Evolutionary conservation across 805 yeast species (phyloP).

Genomic region (Lipomyces japonicus): DNA sequence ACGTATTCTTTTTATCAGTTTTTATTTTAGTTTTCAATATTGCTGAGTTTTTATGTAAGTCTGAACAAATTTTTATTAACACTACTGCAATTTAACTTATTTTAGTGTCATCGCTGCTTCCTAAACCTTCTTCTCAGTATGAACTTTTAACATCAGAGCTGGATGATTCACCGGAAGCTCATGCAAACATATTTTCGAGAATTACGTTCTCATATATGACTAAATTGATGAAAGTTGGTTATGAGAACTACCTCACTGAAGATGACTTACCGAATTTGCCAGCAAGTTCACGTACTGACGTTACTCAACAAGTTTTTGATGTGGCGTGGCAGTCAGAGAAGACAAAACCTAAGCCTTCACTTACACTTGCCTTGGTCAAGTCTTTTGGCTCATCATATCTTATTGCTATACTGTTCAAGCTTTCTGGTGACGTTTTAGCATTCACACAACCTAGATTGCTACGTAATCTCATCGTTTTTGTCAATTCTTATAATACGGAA

Average conservation of each 20-base stretch:
- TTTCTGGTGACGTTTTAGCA: constrained; percentile 67
- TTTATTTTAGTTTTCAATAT: constrained; percentile 8
- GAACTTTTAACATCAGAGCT: constrained; percentile 37
- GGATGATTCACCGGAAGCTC: constrained; percentile 39
- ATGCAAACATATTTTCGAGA: constrained; percentile 67
- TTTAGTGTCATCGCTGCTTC: constrained; percentile 32
- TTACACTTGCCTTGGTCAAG: constrained; percentile 54
- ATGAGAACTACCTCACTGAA: constrained; percentile 46
- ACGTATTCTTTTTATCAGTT: constrained; percentile 1
- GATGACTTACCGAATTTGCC: constrained; percentile 81
- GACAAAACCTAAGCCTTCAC: constrained; percentile 51
- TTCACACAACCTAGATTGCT: constrained; percentile 81
- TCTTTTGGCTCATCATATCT: constrained; percentile 71
- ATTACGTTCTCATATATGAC: constrained; percentile 91
- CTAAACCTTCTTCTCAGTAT: constrained; percentile 36
- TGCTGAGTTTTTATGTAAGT: constrained; percentile 9
- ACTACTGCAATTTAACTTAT: background rate
- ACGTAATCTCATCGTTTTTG: constrained; percentile 58
- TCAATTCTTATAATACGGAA: constrained; percentile 43
- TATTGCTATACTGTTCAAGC: constrained; percentile 68
- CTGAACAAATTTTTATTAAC: no score
- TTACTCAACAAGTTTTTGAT: constrained; percentile 46
- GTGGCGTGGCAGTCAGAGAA: constrained; percentile 60
- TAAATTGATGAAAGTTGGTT: constrained; percentile 74
- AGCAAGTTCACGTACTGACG: constrained; percentile 50